Conservation (phyloP, 352 stramenopile genomes). For the Pythium oligandrum region DNA sequence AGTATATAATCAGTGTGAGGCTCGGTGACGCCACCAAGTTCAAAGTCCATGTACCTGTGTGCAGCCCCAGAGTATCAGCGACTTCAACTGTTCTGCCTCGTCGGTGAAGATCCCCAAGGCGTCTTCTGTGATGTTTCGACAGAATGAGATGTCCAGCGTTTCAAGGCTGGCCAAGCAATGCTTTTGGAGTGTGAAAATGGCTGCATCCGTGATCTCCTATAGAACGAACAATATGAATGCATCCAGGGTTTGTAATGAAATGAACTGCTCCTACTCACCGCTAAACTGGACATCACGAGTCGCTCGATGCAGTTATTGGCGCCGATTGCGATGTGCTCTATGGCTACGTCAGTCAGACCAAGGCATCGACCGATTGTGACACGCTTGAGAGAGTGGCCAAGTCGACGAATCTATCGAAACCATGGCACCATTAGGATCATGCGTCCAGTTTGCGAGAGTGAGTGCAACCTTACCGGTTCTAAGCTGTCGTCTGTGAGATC, state of each 20-base stretch:
- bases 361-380: conserved; percentile 65
- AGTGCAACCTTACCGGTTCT: conserved; percentile 32
- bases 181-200: conserved; percentile 44
- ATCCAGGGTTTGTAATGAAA: no score
- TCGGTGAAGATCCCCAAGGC: conserved; percentile 60
- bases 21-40: neutral
- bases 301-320: conserved; percentile 50
- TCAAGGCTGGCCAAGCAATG: conserved; percentile 37
- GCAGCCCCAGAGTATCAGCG: conserved; percentile 66
- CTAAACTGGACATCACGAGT: conserved; percentile 72
- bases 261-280: conserved; percentile 29
- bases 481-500: conserved; percentile 63
- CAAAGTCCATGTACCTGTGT: conserved; percentile 44
- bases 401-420: conserved; percentile 27
- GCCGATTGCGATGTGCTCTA: conserved; percentile 56
- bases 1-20: neutral
- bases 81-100: conserved; percentile 32
- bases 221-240: neutral
- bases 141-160: conserved; percentile 75
- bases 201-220: conserved; percentile 52
- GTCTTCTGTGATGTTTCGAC: conserved; percentile 62
- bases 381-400: conserved; percentile 43
- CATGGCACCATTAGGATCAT: neutral
- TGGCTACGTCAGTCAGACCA: conserved; percentile 43
- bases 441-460: no score